Evolutionary conservation across 1,139 yeast species (phyloP), one percentile per base, ranked within the genome.

Genomic region (Pichia sp.): DNA sequence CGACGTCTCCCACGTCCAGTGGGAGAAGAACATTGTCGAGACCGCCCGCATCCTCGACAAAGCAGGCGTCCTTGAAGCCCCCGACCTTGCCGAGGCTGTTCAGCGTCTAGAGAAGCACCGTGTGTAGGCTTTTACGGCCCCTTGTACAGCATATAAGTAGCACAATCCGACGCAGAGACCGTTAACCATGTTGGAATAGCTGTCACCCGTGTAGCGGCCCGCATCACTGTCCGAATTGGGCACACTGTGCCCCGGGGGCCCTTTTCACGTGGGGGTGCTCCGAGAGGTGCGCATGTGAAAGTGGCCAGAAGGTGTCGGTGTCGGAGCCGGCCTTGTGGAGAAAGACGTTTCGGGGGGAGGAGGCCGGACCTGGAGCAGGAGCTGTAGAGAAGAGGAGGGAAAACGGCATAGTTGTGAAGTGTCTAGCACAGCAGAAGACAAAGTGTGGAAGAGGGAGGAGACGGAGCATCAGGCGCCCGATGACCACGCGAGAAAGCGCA

Each of bases 11-110:
- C 60, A 62, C 15, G 71, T 87, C 34, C 84, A 87, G 59, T 73
- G 84, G 26, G 70, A 70, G n/a, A 82, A 82, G 60, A 86, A 93
- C 7, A 64, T 75, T 13, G 13, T 53, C 6, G 60, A 62, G 41
- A 69, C 72, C 3, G 71, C 76, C n/a, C 67, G 71, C 10, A 78
- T 84, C n/a, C 75, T 88, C 61, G 72, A 77, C 60, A 70, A 78
- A 15, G 90, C 92, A 1, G 85, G 84, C 4, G 89, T 84, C 13
- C 45, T 54, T n/a, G 52, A 49, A 2, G 44, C 46, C 6, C 26
- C 31, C 4, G 48, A 40, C 31, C 42, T 8, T 8, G 45, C 42
- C 3, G 70, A 79, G 30, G 50, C 54, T 11, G 45, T 41, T 13
- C 38, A 43, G 15, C 34, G 50, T 15, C 30, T 51, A 7, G 44